A percentile compares a stretch with the other conserved stretches of the same genome.
These are phyloP conservation scores for Eucalyptus regnans DNA, from an alignment of 345 rosid genomes.

Conservation along the genomic window DNA sequence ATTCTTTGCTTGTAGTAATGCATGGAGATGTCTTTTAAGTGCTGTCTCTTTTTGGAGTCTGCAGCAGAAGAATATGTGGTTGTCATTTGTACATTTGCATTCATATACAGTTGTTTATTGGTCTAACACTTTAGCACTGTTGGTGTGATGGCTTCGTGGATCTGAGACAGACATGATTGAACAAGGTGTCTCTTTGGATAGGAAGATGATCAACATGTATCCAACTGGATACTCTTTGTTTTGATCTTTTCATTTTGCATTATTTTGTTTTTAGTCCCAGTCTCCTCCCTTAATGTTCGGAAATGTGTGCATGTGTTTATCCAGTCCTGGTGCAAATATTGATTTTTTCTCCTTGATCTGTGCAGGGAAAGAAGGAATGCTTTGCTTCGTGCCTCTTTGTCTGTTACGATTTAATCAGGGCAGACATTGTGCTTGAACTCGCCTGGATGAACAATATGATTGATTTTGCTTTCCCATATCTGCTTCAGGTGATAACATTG, in stretches of 20 bases:
- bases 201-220: neutral
- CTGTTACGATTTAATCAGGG: conserved; percentile 73
- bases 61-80: neutral
- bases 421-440: conserved; percentile 79
- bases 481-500: conserved; percentile 39
- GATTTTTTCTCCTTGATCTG: neutral
- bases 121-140: neutral
- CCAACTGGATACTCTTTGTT: neutral
- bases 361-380: conserved; percentile 88
- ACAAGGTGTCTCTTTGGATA: neutral
- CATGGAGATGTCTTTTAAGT: neutral
- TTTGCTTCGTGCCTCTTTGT: conserved; percentile 93
- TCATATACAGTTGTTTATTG: neutral
- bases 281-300: neutral
- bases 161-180: neutral
- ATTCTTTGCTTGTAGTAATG: neutral
- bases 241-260: neutral
- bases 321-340: neutral
- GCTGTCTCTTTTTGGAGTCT: neutral
- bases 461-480: conserved; percentile 85
- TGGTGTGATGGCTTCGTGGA: neutral
- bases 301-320: neutral
- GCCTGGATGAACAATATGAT: conserved; percentile 89
- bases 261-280: neutral
- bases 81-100: neutral